Percentiles rank a stretch among this genome's conserved stretches.
Evolutionary conservation across 257 asterid species (phyloP).

Genomic region (Plantago major): DNA sequence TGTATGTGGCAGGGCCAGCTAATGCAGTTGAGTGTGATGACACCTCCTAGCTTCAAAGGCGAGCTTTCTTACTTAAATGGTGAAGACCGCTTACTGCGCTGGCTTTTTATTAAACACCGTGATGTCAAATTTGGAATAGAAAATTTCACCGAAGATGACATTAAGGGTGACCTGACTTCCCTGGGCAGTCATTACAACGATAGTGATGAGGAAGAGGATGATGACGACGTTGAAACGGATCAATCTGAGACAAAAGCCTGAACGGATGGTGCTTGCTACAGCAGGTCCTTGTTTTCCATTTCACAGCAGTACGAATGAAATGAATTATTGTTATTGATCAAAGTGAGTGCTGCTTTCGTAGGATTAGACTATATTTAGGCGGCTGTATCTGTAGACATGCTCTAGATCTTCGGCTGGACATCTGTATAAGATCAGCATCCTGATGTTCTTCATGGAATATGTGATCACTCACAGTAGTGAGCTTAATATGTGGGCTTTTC

Average conservation of each 20-base stretch:
- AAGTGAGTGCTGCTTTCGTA: not conserved
- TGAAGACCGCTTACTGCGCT: constrained; percentile 76
- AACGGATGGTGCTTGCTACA: constrained; percentile 8
- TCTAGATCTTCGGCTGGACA: too few relatives aligned
- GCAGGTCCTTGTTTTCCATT: not conserved
- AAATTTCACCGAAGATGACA: constrained; percentile 22
- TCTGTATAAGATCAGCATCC: too few relatives aligned
- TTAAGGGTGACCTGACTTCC: constrained; percentile 24
- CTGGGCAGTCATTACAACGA: constrained; percentile 19
- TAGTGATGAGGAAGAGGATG: constrained; percentile 22
- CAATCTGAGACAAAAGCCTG: constrained; percentile 18
- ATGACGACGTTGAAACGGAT: constrained; percentile 22
- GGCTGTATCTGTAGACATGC: too few relatives aligned
- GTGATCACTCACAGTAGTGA: too few relatives aligned
- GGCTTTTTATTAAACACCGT: constrained; percentile 75
- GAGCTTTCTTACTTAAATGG: constrained; percentile 77
- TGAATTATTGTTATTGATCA: constrained; percentile 2
- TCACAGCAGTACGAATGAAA: not conserved
- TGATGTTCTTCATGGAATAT: too few relatives aligned
- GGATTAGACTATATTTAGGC: too few relatives aligned
- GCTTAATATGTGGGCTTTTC: too few relatives aligned
- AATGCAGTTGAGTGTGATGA: constrained; percentile 82
- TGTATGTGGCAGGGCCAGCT: constrained; percentile 42
- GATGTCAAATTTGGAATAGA: constrained; percentile 36
- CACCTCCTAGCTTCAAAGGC: constrained; percentile 67